Base-by-base conservation (phyloP, 2,329 filamentous ascomycete species). In the Orbilia quercus region DNA sequence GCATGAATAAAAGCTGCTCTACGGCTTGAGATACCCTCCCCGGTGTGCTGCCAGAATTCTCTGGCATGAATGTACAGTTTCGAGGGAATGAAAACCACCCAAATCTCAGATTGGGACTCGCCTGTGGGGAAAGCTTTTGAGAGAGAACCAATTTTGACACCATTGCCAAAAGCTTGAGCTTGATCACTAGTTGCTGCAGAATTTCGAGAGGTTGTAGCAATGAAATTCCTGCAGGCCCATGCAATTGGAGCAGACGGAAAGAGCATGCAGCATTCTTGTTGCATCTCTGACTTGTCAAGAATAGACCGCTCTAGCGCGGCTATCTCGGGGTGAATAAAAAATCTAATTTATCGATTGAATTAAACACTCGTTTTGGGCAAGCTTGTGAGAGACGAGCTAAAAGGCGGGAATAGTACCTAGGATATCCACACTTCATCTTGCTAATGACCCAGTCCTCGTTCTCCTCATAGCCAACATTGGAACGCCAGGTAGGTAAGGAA, bases 11-110 rank as follows among this genome's bases (percentile, higher is more conserved):
- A 97, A 79, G 97, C 94, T 34, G 92, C 93, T 42, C 92, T 87
- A 54, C 95, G 89, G 80, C 93, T 97, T 0, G 93, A 97, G 12
- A 96, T 85, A 14, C 95, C 95, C 74, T 96, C 93, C 18, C 95
- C 95, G 0, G 91, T 90, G 80, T 99, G 95, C 80, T 98, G 95
- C 95, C 95, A 99, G 78, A 96, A 97, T 78, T 92, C 87, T 80
- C 97, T 98, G n/a, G 92, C 91, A 70, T 90, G 81, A 2, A 87
- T 82, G 77, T 89, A 93, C 16, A 87, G 82, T 11, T 88, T 86
- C 48, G 85, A 83, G 0, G 89, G 87, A 77, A 90, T 92, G 44
- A 98, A 79, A 1, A 96, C 88, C 22, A 55, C 40, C 66, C 58
- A 72, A 4, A 72, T 51, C 1, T 72, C 44, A 7, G 66, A 16